Base-by-base conservation (phyloP, 257 asterid genomes). In the Solanum lignicaule region DNA sequence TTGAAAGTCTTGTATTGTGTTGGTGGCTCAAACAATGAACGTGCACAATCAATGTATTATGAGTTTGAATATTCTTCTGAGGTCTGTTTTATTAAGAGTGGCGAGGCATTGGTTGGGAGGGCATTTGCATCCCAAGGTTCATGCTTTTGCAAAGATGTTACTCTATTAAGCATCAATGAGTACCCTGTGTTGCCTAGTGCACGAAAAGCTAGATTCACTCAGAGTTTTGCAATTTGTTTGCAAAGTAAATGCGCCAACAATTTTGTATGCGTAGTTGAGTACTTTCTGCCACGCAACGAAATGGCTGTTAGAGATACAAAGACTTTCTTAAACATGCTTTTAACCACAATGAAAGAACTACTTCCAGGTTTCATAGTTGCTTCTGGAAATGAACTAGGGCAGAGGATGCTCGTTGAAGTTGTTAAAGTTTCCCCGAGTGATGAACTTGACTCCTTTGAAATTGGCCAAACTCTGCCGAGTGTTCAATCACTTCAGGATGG, bases 351-450 rank as follows among this genome's bases (percentile, higher is more conserved):
- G 84, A 39, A 76, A 39, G 60, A 78, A 2, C 5, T 6, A 39
- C 8, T 3, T 41, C 60, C 33, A 7, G 62, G 32, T 75, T 15
- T 20, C 46, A 4, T 18, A 18, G 29, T 9, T 73, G 46, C 46
- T 33, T 1, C 81, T 16, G 81, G 81, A 20, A 2, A 73, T 0
- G 46, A 73, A 20, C 11, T 21, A 36, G 55, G 83, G 21, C 12
- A 75, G 32, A 75, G 83, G 16, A 75, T 75, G 83, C 21, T 11
- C 9, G 55, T 75, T 75, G 55, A 75, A 75, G 83, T 75, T 75
- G 4, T 75, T 75, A 75, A 36, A 75, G 21, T 23, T 75, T 1
- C 55, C 20, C 55, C 12, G 1, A 10, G 18, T 36, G 32, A 36
- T 75, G 83, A 23, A 75, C 11, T 36, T 36, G 83, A 36, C 2